phyloP scores from a whole-genome alignment of 306 rosid species.

The Gastrolobium bilobum region DNA sequence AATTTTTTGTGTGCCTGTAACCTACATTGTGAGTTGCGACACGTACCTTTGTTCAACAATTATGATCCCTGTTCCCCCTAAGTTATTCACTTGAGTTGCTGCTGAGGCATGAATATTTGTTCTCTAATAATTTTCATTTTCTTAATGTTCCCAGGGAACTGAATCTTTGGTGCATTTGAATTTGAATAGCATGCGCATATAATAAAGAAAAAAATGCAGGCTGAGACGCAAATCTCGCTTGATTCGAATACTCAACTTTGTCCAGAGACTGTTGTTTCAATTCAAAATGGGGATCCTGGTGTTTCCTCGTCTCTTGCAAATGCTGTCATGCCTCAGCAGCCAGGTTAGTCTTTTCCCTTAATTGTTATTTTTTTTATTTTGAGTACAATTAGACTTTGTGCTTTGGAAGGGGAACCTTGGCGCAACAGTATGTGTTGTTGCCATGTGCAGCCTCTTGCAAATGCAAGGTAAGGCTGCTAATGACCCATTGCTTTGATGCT shows the following conservation, averaged over 20 bases:
- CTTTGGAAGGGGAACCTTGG: too few species aligned
- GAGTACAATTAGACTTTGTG: neutral
- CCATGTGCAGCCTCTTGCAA: too few species aligned
- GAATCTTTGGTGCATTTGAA: slow-evolving; percentile 41
- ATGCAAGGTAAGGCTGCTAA: neutral
- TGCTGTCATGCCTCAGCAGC: slow-evolving; percentile 58
- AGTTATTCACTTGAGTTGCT: slow-evolving; percentile 34
- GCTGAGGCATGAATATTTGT: slow-evolving; percentile 26
- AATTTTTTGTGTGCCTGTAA: slow-evolving; percentile 37
- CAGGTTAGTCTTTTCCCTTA: slow-evolving; percentile 55
- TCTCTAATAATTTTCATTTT: neutral
- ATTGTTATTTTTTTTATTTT: neutral
- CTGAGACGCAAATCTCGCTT: slow-evolving; percentile 54
- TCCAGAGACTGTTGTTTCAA: slow-evolving; percentile 53
- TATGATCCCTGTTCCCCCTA: neutral
- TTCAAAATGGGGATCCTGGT: slow-evolving; percentile 68
- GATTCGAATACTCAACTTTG: slow-evolving; percentile 58
- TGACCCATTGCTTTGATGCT: neutral
- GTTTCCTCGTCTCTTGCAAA: slow-evolving; percentile 57
- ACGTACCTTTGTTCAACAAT: slow-evolving; percentile 2
- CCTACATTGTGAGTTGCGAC: slow-evolving; percentile 49
- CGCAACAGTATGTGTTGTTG: too few species aligned
- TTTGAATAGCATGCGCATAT: slow-evolving; percentile 41
- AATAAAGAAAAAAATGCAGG: slow-evolving; percentile 61
- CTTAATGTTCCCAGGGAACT: slow-evolving; percentile 43